Percentiles rank a stretch among this genome's conserved stretches.
These are phyloP conservation scores for Rugosomyces carneus DNA, from an alignment of 1,284 basidiomycete genomes.

Conservation along the genomic window DNA sequence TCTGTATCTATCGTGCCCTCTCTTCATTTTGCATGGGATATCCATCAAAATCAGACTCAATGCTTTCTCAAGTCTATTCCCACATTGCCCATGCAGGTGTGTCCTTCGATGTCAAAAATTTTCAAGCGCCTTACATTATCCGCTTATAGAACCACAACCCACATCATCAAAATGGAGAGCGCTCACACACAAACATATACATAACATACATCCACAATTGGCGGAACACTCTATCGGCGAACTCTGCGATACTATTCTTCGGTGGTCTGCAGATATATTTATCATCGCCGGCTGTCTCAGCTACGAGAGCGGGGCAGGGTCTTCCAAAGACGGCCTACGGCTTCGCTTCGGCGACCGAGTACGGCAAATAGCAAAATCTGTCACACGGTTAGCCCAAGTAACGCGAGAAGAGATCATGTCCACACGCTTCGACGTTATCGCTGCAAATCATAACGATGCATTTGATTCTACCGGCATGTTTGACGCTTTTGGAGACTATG, in stretches of 20 bases:
- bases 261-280: slow-evolving; percentile 64
- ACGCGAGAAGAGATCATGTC: slow-evolving; percentile 67
- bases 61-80: slow-evolving; percentile 58
- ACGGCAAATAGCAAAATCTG: slow-evolving; percentile 54
- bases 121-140: slow-evolving; percentile 7
- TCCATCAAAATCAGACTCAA: slow-evolving; percentile 59
- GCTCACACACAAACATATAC: slow-evolving; percentile 60
- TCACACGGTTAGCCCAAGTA: slow-evolving; percentile 52
- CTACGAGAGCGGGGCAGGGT: slow-evolving; percentile 31
- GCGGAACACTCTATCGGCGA: slow-evolving; percentile 59
- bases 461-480: slow-evolving; percentile 53
- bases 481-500: slow-evolving; percentile 62
- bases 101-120: slow-evolving; percentile 16
- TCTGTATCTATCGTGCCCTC: slow-evolving; percentile 58
- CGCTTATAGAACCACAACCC: slow-evolving; percentile 57
- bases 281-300: slow-evolving; percentile 49
- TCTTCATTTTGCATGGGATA: slow-evolving; percentile 68
- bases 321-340: slow-evolving; percentile 38
- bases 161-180: slow-evolving; percentile 71
- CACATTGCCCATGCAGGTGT: slow-evolving; percentile 58
- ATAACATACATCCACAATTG: slow-evolving; percentile 58
- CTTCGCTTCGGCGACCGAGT: slow-evolving; percentile 52
- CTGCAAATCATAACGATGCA: slow-evolving; percentile 42
- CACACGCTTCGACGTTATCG: slow-evolving; percentile 61
- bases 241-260: slow-evolving; percentile 61